Percentiles rank a stretch among this genome's conserved stretches.
phyloP scores from a whole-genome alignment of 495 filamentous ascomycete species.

The Oidiodendron maius region DNA sequence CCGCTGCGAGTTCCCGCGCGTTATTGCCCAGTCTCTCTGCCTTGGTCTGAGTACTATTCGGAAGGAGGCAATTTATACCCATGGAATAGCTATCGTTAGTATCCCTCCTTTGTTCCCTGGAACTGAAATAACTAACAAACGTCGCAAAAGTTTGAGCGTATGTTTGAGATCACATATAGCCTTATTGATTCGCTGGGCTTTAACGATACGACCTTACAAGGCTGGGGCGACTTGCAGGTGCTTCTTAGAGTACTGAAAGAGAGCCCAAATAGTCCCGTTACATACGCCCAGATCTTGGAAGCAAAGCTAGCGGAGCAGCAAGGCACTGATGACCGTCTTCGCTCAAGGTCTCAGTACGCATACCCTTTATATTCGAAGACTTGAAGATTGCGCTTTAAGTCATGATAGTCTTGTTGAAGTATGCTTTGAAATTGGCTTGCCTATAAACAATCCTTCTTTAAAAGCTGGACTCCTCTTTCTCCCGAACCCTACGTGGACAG shows the following conservation, averaged over 20 bases:
- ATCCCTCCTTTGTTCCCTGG: background rate
- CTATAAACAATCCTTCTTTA: too few relatives aligned
- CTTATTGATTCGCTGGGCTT: constrained; percentile 4
- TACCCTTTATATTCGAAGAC: too few relatives aligned
- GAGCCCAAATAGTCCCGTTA: constrained; percentile 1
- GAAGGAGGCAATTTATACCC: constrained; percentile 44
- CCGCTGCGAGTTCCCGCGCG: constrained; percentile 48
- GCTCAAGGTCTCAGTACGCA: too few relatives aligned
- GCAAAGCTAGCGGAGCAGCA: background rate
- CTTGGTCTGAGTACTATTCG: constrained; percentile 41
- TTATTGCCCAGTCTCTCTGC: constrained; percentile 47
- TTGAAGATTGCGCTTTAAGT: too few relatives aligned
- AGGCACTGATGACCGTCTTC: constrained; percentile 1
- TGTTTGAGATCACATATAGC: constrained; percentile 37
- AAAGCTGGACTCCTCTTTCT: too few relatives aligned
- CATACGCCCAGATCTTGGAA: constrained; percentile 1
- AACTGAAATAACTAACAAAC: background rate
- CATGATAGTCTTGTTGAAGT: too few relatives aligned
- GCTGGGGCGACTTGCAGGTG: background rate
- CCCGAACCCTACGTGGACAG: too few relatives aligned
- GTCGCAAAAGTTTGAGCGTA: constrained; percentile 31
- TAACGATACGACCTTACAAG: background rate
- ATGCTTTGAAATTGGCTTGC: too few relatives aligned
- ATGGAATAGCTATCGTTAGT: constrained; percentile 46
- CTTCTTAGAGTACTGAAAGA: background rate